These are phyloP conservation scores for Coemansia sp. DNA, from an alignment of 192 early-diverging fungal genomes.

Conservation along the genomic window DNA sequence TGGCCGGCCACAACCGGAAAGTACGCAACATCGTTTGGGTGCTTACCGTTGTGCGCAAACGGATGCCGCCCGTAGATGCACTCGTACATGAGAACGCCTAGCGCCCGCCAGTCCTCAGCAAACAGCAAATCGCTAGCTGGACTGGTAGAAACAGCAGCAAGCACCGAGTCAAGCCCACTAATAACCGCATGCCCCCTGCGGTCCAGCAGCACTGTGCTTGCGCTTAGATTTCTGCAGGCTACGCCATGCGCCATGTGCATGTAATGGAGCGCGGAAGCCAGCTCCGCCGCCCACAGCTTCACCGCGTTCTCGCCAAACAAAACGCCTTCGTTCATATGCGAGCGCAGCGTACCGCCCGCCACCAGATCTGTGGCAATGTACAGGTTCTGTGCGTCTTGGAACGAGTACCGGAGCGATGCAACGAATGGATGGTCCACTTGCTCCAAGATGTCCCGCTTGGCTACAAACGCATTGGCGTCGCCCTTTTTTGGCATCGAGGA, in stretches of 20 bases:
- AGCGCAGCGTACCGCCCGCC: constrained; percentile 85
- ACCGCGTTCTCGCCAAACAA: constrained; percentile 68
- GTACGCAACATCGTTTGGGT: constrained; percentile 57
- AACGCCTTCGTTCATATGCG: constrained; percentile 50
- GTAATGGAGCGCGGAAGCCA: constrained; percentile 77
- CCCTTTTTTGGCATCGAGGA: constrained; percentile 67
- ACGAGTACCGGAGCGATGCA: constrained; percentile 84
- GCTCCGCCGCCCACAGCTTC: constrained; percentile 83
- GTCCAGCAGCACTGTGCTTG: constrained; percentile 76
- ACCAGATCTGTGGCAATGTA: constrained; percentile 90
- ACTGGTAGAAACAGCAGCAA: constrained; percentile 14
- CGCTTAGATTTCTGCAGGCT: constrained; percentile 86
- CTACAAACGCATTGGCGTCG: constrained; percentile 81
- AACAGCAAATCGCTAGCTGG: constrained; percentile 70
- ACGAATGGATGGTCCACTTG: constrained; percentile 76
- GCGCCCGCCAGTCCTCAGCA: constrained; percentile 89
- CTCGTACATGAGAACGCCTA: constrained; percentile 86
- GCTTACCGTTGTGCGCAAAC: constrained; percentile 38
- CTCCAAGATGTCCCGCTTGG: constrained; percentile 76
- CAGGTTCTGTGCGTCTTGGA: constrained; percentile 88
- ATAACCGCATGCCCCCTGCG: constrained; percentile 72
- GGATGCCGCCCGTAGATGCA: constrained; percentile 57
- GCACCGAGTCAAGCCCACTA: constrained; percentile 61
- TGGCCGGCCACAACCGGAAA: constrained; percentile 46
- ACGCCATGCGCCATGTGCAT: constrained; percentile 74